Evolutionary conservation across 108 stramenopile genomes (phyloP), one percentile per base, ranked within the genome.

Genomic region (Nitzschia palea): DNA sequence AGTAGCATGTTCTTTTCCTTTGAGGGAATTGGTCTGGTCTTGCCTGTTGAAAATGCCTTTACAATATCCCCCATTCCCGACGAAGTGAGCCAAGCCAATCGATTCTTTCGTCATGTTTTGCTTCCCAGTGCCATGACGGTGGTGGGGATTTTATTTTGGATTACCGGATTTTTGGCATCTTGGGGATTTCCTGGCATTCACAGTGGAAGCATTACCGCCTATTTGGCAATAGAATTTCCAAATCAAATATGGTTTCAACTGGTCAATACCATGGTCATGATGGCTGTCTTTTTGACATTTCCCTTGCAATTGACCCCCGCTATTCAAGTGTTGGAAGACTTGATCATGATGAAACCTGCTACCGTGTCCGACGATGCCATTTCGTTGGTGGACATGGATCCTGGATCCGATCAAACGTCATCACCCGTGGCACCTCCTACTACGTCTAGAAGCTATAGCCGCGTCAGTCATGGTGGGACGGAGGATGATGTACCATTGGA

Each of bases 11-110:
- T 79, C 44, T 79, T 73, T 52, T 57, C 78, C 0, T 79, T 79
- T 65, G 78, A 79, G 44, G 78, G 78, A 0, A 79, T 79, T 73
- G 78, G 78, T 5, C 50, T 79, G 34, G 78, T 79, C 10, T 28
- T 79, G 40, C 78, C 78, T 14, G 55, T 79, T 8, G 78, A 79
- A 51, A 79, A 79, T 48, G 44, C 54, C 9, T 79, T 51, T 43
- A 40, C 50, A 5, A 14, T 36, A n/a, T 52, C 47, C 33, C 2
- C 20, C 2, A 22, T 54, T 42, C 32, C 40, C 23, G 51, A 70
- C 23, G 61, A 62, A 30, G 9, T 28, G 36, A 3, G 14, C 22
- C 26, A 35, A 35, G 33, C 28, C 0, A 70, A 35, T 34, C 29
- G 17, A 25, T 27, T 25, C 20, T 62, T 40, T 6, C 15, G 45